Evolutionary conservation across 2,329 filamentous ascomycete genomes (phyloP).

Genomic region (Aspergillus quadricinctus): DNA sequence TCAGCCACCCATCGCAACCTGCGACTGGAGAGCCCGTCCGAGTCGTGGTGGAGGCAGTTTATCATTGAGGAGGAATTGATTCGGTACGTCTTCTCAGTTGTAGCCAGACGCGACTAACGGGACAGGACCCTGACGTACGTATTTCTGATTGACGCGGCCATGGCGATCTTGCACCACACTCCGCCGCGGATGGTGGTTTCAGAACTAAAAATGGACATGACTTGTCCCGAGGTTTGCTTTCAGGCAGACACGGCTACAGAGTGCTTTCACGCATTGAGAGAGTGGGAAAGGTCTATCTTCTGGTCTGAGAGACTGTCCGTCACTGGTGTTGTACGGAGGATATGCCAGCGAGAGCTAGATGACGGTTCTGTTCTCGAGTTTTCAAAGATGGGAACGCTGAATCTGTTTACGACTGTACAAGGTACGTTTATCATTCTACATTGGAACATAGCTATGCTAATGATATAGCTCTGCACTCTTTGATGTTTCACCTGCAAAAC

Average conservation of each 20-base stretch:
- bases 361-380: slow-evolving; percentile 10
- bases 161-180: slow-evolving; percentile 26
- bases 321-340: slow-evolving; percentile 14
- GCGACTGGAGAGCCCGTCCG: slow-evolving; percentile 1
- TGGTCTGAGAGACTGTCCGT: slow-evolving; percentile 14
- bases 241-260: slow-evolving; percentile 20
- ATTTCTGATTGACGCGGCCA: slow-evolving; percentile 25
- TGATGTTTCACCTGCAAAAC: slow-evolving; percentile 21
- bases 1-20: slow-evolving; percentile 14
- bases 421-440: slow-evolving; percentile 5
- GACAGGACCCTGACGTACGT: slow-evolving; percentile 22
- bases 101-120: neutral
- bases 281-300: slow-evolving; percentile 17
- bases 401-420: slow-evolving; percentile 22
- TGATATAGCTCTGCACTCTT: slow-evolving; percentile 16
- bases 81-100: slow-evolving; percentile 10
- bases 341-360: slow-evolving; percentile 16
- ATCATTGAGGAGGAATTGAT: slow-evolving; percentile 23
- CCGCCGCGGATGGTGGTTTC: slow-evolving; percentile 23
- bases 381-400: slow-evolving; percentile 19
- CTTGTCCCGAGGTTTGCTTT: slow-evolving; percentile 24
- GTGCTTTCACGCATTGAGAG: slow-evolving; percentile 14
- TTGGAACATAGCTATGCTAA: neutral
- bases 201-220: slow-evolving; percentile 23
- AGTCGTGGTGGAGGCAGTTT: slow-evolving; percentile 19